Conservation (phyloP, 2,329 filamentous ascomycete genomes). For the Stenocarpella maydis region DNA sequence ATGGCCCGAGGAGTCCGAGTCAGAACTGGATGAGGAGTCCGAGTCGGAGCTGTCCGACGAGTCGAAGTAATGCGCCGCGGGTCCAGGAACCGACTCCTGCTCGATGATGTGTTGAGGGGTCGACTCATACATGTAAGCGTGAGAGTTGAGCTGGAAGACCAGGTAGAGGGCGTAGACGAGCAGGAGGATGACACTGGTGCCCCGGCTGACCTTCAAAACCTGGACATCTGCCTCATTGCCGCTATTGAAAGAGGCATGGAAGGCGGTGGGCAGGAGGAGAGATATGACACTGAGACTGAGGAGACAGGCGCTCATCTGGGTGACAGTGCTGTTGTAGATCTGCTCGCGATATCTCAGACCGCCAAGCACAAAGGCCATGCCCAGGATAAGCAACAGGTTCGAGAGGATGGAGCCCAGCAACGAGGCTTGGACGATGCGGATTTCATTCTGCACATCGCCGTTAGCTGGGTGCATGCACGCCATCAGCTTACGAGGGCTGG, state of each 20-base stretch:
- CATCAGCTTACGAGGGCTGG: background rate
- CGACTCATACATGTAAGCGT: conserved; percentile 72
- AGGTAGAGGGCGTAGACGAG: conserved; percentile 78
- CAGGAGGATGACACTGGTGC: conserved; percentile 78
- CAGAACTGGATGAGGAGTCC: conserved; percentile 57
- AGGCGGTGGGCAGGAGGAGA: conserved; percentile 50
- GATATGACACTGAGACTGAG: conserved; percentile 68
- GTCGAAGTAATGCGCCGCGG: conserved; percentile 72
- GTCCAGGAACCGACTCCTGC: conserved; percentile 70
- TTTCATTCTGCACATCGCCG: conserved; percentile 58
- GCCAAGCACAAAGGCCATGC: conserved; percentile 77
- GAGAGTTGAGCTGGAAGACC: conserved; percentile 78
- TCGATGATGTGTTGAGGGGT: conserved; percentile 73
- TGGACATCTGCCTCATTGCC: conserved; percentile 62
- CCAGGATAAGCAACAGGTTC: conserved; percentile 77
- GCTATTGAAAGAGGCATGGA: conserved; percentile 74
- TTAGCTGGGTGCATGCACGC: background rate
- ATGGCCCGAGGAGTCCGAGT: conserved; percentile 63
- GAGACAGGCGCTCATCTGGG: conserved; percentile 76
- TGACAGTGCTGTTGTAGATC: conserved; percentile 77
- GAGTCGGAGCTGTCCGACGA: conserved; percentile 52
- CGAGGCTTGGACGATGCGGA: conserved; percentile 79
- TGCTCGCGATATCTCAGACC: conserved; percentile 74
- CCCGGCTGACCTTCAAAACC: conserved; percentile 77
- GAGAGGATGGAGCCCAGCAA: conserved; percentile 80